Evolutionary conservation across 2,329 filamentous ascomycete genomes (phyloP).

Genomic region (Parafenestella ontariensis): DNA sequence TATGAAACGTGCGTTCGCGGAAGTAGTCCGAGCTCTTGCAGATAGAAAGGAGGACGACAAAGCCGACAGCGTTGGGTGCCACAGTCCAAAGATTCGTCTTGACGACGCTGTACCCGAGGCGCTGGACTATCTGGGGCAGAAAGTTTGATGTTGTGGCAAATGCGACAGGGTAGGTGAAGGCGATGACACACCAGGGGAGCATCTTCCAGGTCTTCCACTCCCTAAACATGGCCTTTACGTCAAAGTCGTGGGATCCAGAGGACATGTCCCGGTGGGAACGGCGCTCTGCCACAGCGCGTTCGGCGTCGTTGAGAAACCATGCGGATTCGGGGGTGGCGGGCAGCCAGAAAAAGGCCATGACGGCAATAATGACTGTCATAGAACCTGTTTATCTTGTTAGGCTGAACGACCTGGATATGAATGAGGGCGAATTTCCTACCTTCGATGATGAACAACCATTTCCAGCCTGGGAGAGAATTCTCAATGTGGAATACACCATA

Average conservation of each 20-base stretch:
- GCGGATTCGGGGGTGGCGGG: constrained; percentile 43
- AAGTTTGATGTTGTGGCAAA: constrained; percentile 57
- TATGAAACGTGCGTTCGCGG: constrained; percentile 57
- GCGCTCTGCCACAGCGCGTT: constrained; percentile 51
- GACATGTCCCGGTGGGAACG: constrained; percentile 58
- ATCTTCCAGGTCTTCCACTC: constrained; percentile 55
- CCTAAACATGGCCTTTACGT: constrained; percentile 51
- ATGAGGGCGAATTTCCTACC: constrained; percentile 20
- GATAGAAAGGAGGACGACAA: constrained; percentile 55
- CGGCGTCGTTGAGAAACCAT: constrained; percentile 49
- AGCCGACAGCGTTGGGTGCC: constrained; percentile 57
- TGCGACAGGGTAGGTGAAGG: constrained; percentile 58
- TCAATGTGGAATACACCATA: constrained; percentile 58
- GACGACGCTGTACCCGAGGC: constrained; percentile 54
- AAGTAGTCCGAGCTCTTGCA: constrained; percentile 55
- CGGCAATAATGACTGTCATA: constrained; percentile 43
- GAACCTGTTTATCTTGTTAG: constrained; percentile 6
- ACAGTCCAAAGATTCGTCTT: constrained; percentile 60
- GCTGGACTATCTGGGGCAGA: constrained; percentile 56
- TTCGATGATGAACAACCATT: constrained; percentile 55
- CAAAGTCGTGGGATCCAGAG: constrained; percentile 48
- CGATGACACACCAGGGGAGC: constrained; percentile 54
- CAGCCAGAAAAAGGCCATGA: constrained; percentile 44
- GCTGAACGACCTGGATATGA: background rate
- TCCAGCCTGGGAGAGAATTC: constrained; percentile 56